These are phyloP conservation scores for Hypomontagnella monticulosa DNA, from an alignment of 495 filamentous ascomycete genomes.

Conservation along the genomic window DNA sequence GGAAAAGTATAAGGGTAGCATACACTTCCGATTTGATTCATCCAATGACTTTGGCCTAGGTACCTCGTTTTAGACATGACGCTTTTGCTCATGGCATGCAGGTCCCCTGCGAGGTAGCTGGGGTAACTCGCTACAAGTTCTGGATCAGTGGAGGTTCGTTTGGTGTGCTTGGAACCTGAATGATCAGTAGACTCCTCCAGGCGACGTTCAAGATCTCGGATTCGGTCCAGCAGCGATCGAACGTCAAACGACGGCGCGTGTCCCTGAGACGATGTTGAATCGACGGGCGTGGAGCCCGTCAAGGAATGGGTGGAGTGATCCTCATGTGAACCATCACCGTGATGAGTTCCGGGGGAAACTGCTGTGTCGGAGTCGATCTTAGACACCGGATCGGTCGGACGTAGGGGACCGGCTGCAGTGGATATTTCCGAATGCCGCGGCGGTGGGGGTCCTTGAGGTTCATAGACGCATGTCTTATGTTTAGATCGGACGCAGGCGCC, in stretches of 20 bases:
- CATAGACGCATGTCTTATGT: slow-evolving; percentile 58
- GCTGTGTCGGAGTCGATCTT: slow-evolving; percentile 7
- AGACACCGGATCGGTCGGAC: slow-evolving; percentile 6
- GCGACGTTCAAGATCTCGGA: slow-evolving; percentile 42
- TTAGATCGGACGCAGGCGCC: slow-evolving; percentile 59
- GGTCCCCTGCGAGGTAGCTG: slow-evolving; percentile 30
- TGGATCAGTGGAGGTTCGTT: neutral
- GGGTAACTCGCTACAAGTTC: slow-evolving; percentile 32
- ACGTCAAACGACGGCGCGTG: slow-evolving; percentile 31
- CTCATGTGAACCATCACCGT: slow-evolving; percentile 23
- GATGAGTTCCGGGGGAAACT: slow-evolving; percentile 8
- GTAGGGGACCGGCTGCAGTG: slow-evolving; percentile 5
- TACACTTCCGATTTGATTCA: slow-evolving; percentile 60
- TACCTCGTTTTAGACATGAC: slow-evolving; percentile 57
- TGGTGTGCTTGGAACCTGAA: neutral
- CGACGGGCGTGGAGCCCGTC: slow-evolving; percentile 28
- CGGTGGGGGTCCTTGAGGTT: slow-evolving; percentile 14
- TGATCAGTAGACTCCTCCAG: slow-evolving; percentile 32
- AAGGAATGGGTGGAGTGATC: slow-evolving; percentile 24
- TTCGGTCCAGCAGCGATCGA: slow-evolving; percentile 27
- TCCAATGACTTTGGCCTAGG: slow-evolving; percentile 66
- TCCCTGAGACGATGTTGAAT: slow-evolving; percentile 20
- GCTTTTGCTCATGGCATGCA: slow-evolving; percentile 35
- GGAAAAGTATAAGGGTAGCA: slow-evolving; percentile 24
- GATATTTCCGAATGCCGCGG: slow-evolving; percentile 28